Evolutionary conservation across 228 moss, liverwort and hornwort genomes (phyloP).

Genomic region (Sphagnum magellanicum): DNA sequence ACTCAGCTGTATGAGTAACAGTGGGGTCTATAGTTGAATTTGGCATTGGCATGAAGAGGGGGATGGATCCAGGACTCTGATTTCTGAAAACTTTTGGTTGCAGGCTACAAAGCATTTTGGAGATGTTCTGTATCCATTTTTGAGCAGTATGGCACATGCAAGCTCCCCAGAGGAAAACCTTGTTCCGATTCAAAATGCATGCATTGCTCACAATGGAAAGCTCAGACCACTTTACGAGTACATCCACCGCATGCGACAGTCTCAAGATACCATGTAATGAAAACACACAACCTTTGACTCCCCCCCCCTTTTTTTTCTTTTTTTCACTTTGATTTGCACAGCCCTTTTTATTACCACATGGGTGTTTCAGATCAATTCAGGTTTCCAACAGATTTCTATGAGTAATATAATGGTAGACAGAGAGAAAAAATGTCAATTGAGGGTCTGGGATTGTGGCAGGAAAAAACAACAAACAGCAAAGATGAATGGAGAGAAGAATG

Average conservation of each 20-base stretch:
- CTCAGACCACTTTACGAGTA: constrained; percentile 72
- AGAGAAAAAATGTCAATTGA: background rate
- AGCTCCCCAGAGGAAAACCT: constrained; percentile 51
- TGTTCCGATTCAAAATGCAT: constrained; percentile 63
- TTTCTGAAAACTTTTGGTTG: too few relatives aligned
- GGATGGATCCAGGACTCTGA: too few relatives aligned
- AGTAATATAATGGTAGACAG: background rate
- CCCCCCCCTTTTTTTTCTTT: too few relatives aligned
- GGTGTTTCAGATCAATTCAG: too few relatives aligned
- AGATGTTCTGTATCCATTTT: constrained; percentile 70
- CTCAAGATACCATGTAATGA: constrained; percentile 6
- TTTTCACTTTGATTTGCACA: too few relatives aligned
- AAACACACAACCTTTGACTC: background rate
- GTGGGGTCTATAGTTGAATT: too few relatives aligned
- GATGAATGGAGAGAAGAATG: constrained; percentile 17
- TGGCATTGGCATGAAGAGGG: too few relatives aligned
- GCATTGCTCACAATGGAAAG: constrained; percentile 75
- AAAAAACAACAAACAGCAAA: constrained; percentile 21
- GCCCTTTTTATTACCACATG: too few relatives aligned
- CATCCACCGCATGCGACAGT: constrained; percentile 42
- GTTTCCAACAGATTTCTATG: background rate
- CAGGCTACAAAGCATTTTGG: constrained; percentile 97
- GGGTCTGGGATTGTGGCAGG: constrained; percentile 27
- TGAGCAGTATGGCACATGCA: constrained; percentile 59
- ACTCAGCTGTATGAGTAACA: too few relatives aligned